Evolutionary conservation across 139 green algal species (phyloP).

Genomic region (Astrephomene gubernaculifera): DNA sequence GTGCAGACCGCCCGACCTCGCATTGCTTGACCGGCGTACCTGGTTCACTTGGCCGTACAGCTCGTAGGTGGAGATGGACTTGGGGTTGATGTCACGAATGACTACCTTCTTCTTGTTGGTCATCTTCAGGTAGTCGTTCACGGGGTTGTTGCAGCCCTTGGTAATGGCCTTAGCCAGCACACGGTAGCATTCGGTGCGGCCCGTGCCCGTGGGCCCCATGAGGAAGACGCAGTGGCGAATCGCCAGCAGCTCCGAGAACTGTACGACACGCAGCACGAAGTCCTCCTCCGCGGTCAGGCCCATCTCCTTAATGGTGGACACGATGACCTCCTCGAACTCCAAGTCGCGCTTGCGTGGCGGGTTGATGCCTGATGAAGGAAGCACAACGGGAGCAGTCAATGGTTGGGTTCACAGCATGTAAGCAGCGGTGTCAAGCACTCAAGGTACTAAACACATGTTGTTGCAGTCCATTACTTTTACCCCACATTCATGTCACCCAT

Average conservation of each 20-base stretch:
- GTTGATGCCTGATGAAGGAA: constrained; percentile 75
- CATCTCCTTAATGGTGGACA: constrained; percentile 57
- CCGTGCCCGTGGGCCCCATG: constrained; percentile 84
- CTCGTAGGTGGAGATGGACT: constrained; percentile 90
- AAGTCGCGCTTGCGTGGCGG: constrained; percentile 79
- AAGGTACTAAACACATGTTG: too few species aligned
- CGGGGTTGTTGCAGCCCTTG: constrained; percentile 72
- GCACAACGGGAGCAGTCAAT: too few species aligned
- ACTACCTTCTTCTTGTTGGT: constrained; percentile 85
- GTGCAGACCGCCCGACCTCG: too few species aligned
- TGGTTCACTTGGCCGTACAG: constrained; percentile 93
- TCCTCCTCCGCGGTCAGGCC: constrained; percentile 78
- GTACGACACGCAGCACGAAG: constrained; percentile 85
- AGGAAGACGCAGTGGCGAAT: constrained; percentile 92
- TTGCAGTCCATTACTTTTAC: too few species aligned
- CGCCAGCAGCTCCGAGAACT: constrained; percentile 85
- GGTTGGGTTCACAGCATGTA: too few species aligned
- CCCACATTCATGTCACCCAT: too few species aligned
- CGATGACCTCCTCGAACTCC: constrained; percentile 81
- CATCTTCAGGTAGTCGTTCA: constrained; percentile 91
- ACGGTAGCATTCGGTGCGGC: constrained; percentile 82
- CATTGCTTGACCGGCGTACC: constrained; percentile 24
- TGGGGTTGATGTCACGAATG: constrained; percentile 91
- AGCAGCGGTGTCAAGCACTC: too few species aligned
- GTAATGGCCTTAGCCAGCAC: constrained; percentile 85